Evolutionary conservation across 2,329 filamentous ascomycete species (phyloP), one percentile per base, ranked within the genome.

Genomic region (Alternaria metachromatica): DNA sequence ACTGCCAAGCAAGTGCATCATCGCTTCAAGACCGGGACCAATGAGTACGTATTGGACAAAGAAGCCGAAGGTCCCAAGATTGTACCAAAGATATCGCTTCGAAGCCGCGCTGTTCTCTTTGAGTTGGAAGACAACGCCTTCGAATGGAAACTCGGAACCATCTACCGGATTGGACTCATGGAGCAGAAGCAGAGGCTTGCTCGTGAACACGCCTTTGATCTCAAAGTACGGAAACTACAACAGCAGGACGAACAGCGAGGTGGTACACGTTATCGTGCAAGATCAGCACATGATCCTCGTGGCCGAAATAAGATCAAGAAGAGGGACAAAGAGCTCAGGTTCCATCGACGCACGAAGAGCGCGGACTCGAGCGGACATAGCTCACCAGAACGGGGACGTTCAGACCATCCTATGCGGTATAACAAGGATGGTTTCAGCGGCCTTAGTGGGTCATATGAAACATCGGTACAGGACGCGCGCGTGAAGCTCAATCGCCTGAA

Each of bases 71-170:
- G 87, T 0, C 93, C 96, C 0, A 98, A 96, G 78, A 84, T 88
- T 49, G 89, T 99, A 0, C 96, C 96, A 2, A 95, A 92, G 75
- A 84, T 99, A 21, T 95, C 94, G 0, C 70, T 99, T 10, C 89
- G 94, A 55, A 91, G 91, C 58, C 92, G 92, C 72, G 92, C 92
- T 6, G 85, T 99, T 23, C 82, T 97, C 3, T 95, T 99, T 63
- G 95, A 98, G 75, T 85, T 99, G 37, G 96, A 99, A 80, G 96
- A 99, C 77, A 95, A 96, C 54, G 91, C 93, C 0, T 99, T 99
- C 74, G 96, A 99, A 78, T 99, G 94, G 92, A 98, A 97, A 77
- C 84, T 99, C 10, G 93, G 94, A 15, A 90, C 94, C 75, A 99
- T 99, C 55, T 99, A 98, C 78, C 90, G 95, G 30, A 89, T 93